Evolutionary conservation across 164 flowering plant genomes (phyloP), one percentile per base, ranked within the genome.

Genomic region (Cinnamomum micranthum): DNA sequence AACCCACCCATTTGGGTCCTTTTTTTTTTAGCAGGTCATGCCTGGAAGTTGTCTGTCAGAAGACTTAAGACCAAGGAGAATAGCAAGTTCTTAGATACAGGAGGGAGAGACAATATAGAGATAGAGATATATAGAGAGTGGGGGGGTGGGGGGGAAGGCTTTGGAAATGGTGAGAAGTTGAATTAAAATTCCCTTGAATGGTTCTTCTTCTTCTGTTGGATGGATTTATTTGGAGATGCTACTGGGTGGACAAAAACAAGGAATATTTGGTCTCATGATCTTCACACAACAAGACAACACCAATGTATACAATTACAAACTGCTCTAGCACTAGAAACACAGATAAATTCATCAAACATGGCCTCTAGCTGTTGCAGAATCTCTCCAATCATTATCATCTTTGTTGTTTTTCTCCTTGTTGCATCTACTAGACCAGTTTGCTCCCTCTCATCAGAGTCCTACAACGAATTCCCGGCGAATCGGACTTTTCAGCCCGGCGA

Each of bases 371-470:
- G 74, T 69, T 82, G 75, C 82, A 83, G 79, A 68, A 83, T 79
- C 76, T 84, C 85, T 35, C 83, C 89, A 83, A 78, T 84, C 88
- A 84, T 91, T 82, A 77, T 84, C 77, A 67, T 81, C 77, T 84
- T 88, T 87, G 89, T 92, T 77, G 79, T 72, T 67, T 86, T 86
- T 77, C 86, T 89, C 68, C 85, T 87, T 77, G 76, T 85, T 82
- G 33, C 70, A 73, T 82, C 83, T 25, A 12, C 81, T 65, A 74
- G 76, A 75, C 87, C 85, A 24, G 89, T 77, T 19, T 55, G n/a
- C 60, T 55, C 60, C 60, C 60, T 55, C 5, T 13, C 70, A 27
- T 65, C 74, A 5, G 71, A 71, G 17, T 31, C 78, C 60, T n/a
- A 33, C 35, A 17, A 50, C 20, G 74, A 9, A 19, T 12, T 60